Evolutionary conservation across 257 asterid genomes (phyloP).

Genomic region (Ligustrum vulgare): DNA sequence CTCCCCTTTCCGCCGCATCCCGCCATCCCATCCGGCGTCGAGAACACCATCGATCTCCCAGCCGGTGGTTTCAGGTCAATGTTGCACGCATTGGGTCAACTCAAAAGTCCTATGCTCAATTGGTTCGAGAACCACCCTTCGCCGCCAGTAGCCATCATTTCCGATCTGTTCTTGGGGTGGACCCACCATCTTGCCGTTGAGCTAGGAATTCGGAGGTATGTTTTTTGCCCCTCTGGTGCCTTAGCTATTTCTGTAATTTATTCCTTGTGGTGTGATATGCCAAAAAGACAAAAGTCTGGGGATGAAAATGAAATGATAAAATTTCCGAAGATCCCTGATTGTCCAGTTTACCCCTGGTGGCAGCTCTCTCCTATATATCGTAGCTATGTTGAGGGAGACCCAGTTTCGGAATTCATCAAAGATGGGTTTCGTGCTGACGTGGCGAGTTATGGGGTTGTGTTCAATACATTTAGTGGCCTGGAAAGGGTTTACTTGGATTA

Average conservation of each 20-base stretch:
- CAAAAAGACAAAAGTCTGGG: conserved; percentile 20
- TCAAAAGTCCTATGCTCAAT: conserved; percentile 40
- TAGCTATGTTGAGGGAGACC: conserved; percentile 40
- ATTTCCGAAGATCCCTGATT: conserved; percentile 41
- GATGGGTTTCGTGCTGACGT: conserved; percentile 30
- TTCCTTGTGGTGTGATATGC: conserved; percentile 53
- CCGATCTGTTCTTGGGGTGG: conserved; percentile 78
- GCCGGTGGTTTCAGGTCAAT: conserved; percentile 45
- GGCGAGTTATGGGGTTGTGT: conserved; percentile 47
- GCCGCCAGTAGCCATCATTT: conserved; percentile 67
- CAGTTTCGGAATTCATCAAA: conserved; percentile 42
- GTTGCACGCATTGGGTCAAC: conserved; percentile 42
- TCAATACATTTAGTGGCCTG: conserved; percentile 54
- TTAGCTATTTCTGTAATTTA: conserved; percentile 40
- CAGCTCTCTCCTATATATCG: conserved; percentile 64
- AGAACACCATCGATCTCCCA: conserved; percentile 69
- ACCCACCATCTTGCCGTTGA: conserved; percentile 47
- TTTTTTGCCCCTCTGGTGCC: conserved; percentile 73
- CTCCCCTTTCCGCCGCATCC: conserved; percentile 65
- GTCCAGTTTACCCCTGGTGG: conserved; percentile 75
- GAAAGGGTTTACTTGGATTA: conserved; percentile 46
- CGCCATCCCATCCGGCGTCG: conserved; percentile 63
- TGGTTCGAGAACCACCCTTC: conserved; percentile 68
- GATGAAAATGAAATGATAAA: conserved; percentile 37
- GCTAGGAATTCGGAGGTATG: conserved; percentile 53